A percentile compares a stretch with the other conserved stretches of the same genome.
Evolutionary conservation across 257 asterid species (phyloP).

Genomic region (Asclepias syriaca): DNA sequence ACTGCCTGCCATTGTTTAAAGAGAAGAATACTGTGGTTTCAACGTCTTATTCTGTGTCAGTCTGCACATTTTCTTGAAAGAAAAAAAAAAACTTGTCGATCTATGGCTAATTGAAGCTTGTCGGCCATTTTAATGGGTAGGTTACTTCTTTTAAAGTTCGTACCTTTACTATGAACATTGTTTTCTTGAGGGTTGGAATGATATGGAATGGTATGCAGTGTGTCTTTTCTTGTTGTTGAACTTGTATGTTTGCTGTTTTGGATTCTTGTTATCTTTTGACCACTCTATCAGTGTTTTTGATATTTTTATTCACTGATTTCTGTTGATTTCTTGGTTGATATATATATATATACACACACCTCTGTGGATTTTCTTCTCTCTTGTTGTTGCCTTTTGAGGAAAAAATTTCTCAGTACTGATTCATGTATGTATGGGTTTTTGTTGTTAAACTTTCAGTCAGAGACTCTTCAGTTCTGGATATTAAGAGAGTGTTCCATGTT

Average conservation of each 20-base stretch:
- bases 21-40: constrained; percentile 36
- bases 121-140: background rate
- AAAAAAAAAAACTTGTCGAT: background rate
- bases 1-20: constrained; percentile 15
- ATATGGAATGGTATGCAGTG: background rate
- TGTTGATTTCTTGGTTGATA: no score
- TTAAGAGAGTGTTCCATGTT: background rate
- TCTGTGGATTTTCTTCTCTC: background rate
- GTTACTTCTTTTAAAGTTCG: background rate
- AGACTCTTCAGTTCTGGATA: background rate
- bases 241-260: background rate
- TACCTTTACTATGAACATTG: background rate
- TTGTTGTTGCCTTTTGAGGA: background rate
- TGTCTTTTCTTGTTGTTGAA: background rate
- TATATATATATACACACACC: background rate
- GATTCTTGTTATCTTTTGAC: background rate
- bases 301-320: background rate
- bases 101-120: constrained; percentile 13
- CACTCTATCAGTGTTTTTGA: background rate
- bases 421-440: background rate
- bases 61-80: constrained; percentile 21
- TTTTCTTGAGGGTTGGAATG: constrained; percentile 2
- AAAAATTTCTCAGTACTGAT: background rate
- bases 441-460: background rate
- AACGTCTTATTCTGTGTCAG: constrained; percentile 36